Evolutionary conservation across 2,329 filamentous ascomycete species (phyloP), one percentile per base, ranked within the genome.

Genomic region (Sporothrix mexicana): DNA sequence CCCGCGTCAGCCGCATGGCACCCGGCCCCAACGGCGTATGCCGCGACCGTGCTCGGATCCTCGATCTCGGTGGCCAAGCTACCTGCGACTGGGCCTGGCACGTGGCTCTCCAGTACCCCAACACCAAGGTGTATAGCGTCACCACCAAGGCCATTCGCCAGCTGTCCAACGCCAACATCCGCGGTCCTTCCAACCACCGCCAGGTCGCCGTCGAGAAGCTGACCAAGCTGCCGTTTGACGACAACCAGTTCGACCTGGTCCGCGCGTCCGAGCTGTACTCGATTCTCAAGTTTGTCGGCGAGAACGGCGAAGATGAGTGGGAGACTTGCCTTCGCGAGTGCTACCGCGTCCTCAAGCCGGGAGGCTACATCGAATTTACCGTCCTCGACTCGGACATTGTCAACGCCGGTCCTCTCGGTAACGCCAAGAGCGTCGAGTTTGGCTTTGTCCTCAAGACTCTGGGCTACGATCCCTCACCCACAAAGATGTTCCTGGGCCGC

Each of bases 71-170:
- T 67, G 95, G 95, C 61, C 91, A 95, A 79, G 87, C 92, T 0
- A 90, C 92, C 15, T 95, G 94, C 79, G 94, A 97, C 81, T 99
- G 96, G 96, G 95, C 93, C 25, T 99, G 96, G 96, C 91, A 96
- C 79, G 92, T 94, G 73, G 94, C 96, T 0, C 86, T 93, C 67
- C 92, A 95, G 80, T 96, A 95, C 81, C 93, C 93, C 20, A 91
- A 93, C 80, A 88, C 93, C 72, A 94, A 93, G 80, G 89, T 98
- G 71, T 97, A 95, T 83, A 98, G 95, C 0, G 93, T 95, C 71
- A 92, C 92, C 51, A 93, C 77, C 75, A 92, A 92, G 81, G 83
- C 90, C 9, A 86, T 92, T 76, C 88, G 89, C 51, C 91, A 94
- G 79, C 83, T 90, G 43, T 90, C 90, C 77, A 93, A 93, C 80